phyloP scores from a whole-genome alignment of 257 asterid species.

The Nicotiana noctiflora region DNA sequence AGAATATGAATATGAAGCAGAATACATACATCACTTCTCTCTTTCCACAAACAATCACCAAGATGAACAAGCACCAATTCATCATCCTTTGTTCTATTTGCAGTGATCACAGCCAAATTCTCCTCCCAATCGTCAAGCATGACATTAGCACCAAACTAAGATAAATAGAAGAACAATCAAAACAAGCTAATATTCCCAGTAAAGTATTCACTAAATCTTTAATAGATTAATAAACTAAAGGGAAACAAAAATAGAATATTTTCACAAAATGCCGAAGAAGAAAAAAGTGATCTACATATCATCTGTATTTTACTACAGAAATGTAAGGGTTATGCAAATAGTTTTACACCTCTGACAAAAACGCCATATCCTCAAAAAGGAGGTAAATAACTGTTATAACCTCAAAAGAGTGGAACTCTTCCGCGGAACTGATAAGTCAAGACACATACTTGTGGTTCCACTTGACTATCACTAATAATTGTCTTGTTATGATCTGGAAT shows the following conservation, averaged over 20 bases:
- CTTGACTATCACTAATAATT: not conserved
- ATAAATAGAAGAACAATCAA: constrained; percentile 7
- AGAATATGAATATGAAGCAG: not conserved
- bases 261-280: not conserved
- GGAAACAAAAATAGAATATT: not conserved
- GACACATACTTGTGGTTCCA: not conserved
- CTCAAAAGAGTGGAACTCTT: not conserved
- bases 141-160: constrained; percentile 54
- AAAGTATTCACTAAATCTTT: not conserved
- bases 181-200: constrained; percentile 8
- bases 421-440: not conserved
- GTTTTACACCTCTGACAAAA: not conserved
- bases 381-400: not conserved
- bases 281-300: not conserved
- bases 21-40: constrained; percentile 74
- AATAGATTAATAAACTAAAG: not conserved
- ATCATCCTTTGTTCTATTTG: constrained; percentile 89
- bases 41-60: constrained; percentile 95
- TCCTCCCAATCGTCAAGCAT: constrained; percentile 96
- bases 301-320: not conserved
- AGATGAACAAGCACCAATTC: constrained; percentile 91
- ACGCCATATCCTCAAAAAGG: not conserved
- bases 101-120: constrained; percentile 86
- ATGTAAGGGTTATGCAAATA: not conserved
- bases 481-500: not conserved